A percentile compares a stretch with the other conserved stretches of the same genome.
Evolutionary conservation across 805 yeast genomes (phyloP).

Genomic region (Yarrowia sp.): DNA sequence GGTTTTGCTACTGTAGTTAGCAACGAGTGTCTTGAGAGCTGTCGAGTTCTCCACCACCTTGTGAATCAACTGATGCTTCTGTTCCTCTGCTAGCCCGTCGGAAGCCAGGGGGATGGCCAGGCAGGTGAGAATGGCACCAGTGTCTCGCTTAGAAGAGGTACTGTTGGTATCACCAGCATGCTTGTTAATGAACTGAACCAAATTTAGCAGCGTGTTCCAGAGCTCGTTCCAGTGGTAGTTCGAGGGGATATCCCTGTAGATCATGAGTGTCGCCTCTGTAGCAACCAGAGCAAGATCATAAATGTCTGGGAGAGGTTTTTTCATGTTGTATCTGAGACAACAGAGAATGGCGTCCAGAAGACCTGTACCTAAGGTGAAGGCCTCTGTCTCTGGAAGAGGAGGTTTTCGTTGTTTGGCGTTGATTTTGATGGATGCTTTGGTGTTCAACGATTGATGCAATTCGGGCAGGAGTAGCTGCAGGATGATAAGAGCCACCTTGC

Average conservation of each 20-base stretch:
- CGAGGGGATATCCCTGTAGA: conserved; percentile 20
- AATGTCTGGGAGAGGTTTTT: conserved; percentile 32
- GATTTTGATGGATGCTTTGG: conserved; percentile 19
- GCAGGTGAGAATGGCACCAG: conserved; percentile 29
- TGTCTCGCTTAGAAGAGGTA: conserved; percentile 29
- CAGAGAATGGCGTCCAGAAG: conserved; percentile 38
- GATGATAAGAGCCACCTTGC: conserved; percentile 36
- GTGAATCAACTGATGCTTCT: conserved; percentile 3
- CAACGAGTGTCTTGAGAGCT: conserved; percentile 9
- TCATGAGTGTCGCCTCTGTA: not conserved
- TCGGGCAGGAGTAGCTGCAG: conserved; percentile 38
- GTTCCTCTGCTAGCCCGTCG: not conserved
- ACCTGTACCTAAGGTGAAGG: conserved; percentile 37
- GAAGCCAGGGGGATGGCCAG: conserved; percentile 12
- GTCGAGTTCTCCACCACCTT: conserved; percentile 15
- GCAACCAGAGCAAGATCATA: conserved; percentile 32
- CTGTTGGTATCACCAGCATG: conserved; percentile 27
- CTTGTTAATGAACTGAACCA: conserved; percentile 33
- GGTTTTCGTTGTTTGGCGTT: conserved; percentile 31
- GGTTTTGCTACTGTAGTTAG: conserved; percentile 19
- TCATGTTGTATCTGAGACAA: conserved; percentile 37
- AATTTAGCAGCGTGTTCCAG: conserved; percentile 38
- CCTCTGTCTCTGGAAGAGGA: conserved; percentile 32
- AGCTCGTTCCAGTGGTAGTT: conserved; percentile 42
- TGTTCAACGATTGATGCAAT: conserved; percentile 26